Conservation (phyloP, 116 monocot genomes). For the Cymodocea nodosa region DNA sequence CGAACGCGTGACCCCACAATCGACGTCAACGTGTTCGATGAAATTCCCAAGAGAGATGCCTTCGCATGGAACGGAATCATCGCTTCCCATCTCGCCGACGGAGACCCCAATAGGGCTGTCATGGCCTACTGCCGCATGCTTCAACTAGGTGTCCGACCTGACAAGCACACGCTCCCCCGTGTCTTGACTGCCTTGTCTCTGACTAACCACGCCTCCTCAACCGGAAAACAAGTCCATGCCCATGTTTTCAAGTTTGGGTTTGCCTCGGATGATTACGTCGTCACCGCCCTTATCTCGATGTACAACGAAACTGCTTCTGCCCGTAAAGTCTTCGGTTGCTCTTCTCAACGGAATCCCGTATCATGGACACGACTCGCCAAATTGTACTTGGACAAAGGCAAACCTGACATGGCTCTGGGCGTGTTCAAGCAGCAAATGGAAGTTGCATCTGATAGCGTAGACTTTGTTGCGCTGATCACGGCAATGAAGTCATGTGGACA, state of each 20-base stretch:
- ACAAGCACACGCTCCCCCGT: constrained; percentile 26
- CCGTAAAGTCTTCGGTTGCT: not conserved
- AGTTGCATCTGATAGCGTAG: constrained; percentile 2
- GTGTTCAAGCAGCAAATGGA: constrained; percentile 29
- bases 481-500: constrained; percentile 21
- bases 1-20: no score
- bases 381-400: constrained; percentile 8
- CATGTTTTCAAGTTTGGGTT: constrained; percentile 37
- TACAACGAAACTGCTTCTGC: constrained; percentile 13
- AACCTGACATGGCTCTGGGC: constrained; percentile 16
- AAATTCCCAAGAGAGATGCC: constrained; percentile 19
- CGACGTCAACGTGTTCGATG: constrained; percentile 8
- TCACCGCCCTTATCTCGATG: constrained; percentile 23
- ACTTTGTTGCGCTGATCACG: constrained; percentile 21
- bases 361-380: constrained; percentile 24
- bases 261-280: constrained; percentile 18
- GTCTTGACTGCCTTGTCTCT: constrained; percentile 25
- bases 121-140: constrained; percentile 11
- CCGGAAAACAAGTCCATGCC: constrained; percentile 35
- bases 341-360: constrained; percentile 5
- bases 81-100: constrained; percentile 6
- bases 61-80: constrained; percentile 32
- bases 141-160: constrained; percentile 8
- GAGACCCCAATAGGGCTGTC: constrained; percentile 4
- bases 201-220: constrained; percentile 15